Percentiles rank a stretch among this genome's conserved stretches.
Evolutionary conservation across 2,329 filamentous ascomycete genomes (phyloP).

Genomic region (Tolypocladium capitatum): DNA sequence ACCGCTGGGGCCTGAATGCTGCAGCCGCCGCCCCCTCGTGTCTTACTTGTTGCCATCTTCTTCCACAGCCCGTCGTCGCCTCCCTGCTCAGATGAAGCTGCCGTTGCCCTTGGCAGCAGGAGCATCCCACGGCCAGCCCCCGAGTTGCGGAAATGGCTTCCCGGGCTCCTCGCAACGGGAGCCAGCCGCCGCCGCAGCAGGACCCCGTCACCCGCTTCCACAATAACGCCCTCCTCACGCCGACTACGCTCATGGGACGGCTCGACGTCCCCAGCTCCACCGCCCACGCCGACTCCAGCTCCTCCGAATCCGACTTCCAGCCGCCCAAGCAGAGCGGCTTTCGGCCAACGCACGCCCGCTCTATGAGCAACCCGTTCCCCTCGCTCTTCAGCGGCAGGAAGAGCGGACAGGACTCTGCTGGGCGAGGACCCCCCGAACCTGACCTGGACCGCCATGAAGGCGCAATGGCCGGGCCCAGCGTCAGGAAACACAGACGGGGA

Average conservation of each 20-base stretch:
- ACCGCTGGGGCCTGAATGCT: neutral
- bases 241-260: slow-evolving; percentile 13
- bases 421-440: slow-evolving; percentile 19
- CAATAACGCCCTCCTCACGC: slow-evolving; percentile 19
- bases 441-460: slow-evolving; percentile 11
- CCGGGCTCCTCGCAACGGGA: slow-evolving; percentile 15
- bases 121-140: neutral
- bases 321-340: slow-evolving; percentile 10
- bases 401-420: slow-evolving; percentile 33
- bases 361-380: slow-evolving; percentile 70
- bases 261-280: slow-evolving; percentile 16
- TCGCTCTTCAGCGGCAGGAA: slow-evolving; percentile 51
- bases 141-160: slow-evolving; percentile 15
- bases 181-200: slow-evolving; percentile 10
- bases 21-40: neutral
- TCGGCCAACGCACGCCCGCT: slow-evolving; percentile 29
- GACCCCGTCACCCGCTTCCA: slow-evolving; percentile 24
- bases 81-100: neutral
- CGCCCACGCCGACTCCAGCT: slow-evolving; percentile 26
- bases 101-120: neutral
- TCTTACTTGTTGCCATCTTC: neutral
- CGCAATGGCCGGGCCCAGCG: slow-evolving; percentile 7
- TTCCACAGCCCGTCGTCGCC: neutral
- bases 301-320: slow-evolving; percentile 28
- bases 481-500: slow-evolving; percentile 17